Evolutionary conservation across 2,329 filamentous ascomycete genomes (phyloP).

Genomic region (Alternaria sp.): DNA sequence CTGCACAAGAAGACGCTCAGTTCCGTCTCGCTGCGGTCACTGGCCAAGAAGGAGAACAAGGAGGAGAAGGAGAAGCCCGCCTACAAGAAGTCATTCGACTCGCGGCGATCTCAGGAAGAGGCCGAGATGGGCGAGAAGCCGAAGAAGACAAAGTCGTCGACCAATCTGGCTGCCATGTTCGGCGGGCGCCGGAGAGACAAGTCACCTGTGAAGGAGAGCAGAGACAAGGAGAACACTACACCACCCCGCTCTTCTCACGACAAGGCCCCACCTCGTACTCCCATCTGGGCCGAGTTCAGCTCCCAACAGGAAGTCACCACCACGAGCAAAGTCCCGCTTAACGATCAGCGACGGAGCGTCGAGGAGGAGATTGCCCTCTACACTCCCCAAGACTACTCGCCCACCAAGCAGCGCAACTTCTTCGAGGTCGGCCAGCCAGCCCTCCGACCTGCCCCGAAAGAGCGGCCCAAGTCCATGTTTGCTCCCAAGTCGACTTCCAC

Average conservation of each 20-base stretch:
- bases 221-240: slow-evolving; percentile 83
- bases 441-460: slow-evolving; percentile 34
- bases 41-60: slow-evolving; percentile 52
- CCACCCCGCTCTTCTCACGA: slow-evolving; percentile 61
- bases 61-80: slow-evolving; percentile 30
- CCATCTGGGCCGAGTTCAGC: slow-evolving; percentile 82
- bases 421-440: slow-evolving; percentile 58
- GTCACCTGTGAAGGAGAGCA: slow-evolving; percentile 52
- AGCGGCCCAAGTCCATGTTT: slow-evolving; percentile 61
- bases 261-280: slow-evolving; percentile 59
- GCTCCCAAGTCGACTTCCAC: slow-evolving; percentile 52
- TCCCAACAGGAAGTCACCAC: slow-evolving; percentile 44
- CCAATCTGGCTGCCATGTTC: slow-evolving; percentile 79
- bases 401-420: slow-evolving; percentile 68
- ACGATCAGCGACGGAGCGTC: slow-evolving; percentile 52
- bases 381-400: slow-evolving; percentile 65
- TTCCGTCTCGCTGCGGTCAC: slow-evolving; percentile 59
- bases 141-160: slow-evolving; percentile 81
- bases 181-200: slow-evolving; percentile 72
- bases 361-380: slow-evolving; percentile 65
- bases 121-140: slow-evolving; percentile 49
- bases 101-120: slow-evolving; percentile 33
- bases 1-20: slow-evolving; percentile 63
- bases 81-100: slow-evolving; percentile 42
- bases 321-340: slow-evolving; percentile 54